These are phyloP conservation scores for Sclerotinia spermophila DNA, from an alignment of 2,329 filamentous ascomycete species.

Conservation along the genomic window DNA sequence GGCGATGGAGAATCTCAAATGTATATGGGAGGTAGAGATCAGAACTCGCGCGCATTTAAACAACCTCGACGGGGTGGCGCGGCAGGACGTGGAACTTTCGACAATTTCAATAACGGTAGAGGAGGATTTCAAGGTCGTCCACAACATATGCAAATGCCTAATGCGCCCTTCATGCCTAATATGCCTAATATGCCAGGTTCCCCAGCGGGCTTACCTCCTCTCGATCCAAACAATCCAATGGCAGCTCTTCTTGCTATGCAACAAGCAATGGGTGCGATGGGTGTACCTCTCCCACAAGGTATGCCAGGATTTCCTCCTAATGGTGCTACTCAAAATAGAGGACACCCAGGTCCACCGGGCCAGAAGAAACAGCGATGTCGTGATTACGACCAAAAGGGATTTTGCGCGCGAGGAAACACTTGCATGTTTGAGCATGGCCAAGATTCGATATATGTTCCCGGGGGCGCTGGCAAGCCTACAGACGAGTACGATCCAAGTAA, in stretches of 20 bases:
- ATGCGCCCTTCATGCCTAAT: constrained; percentile 24
- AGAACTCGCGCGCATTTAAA: constrained; percentile 51
- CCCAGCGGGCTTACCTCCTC: constrained; percentile 42
- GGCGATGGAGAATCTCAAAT: constrained; percentile 42
- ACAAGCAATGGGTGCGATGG: constrained; percentile 42
- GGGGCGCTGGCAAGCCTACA: constrained; percentile 22
- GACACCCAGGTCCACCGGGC: constrained; percentile 12
- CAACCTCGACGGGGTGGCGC: constrained; percentile 53
- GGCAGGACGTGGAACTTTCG: constrained; percentile 40
- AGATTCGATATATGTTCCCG: constrained; percentile 44
- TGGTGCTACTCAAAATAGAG: constrained; percentile 14
- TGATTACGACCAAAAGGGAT: constrained; percentile 71
- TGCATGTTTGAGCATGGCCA: constrained; percentile 69
- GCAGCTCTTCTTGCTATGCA: constrained; percentile 60
- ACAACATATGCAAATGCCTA: constrained; percentile 25
- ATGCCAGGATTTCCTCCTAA: constrained; percentile 37
- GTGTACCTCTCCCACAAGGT: constrained; percentile 44
- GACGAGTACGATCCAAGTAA: constrained; percentile 58
- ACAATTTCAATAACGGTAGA: constrained; percentile 36
- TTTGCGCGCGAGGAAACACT: constrained; percentile 61
- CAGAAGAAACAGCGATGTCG: constrained; percentile 50
- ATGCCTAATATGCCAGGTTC: constrained; percentile 29
- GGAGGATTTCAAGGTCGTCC: constrained; percentile 31
- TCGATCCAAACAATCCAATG: constrained; percentile 59
- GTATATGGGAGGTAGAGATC: constrained; percentile 33